Conservation (phyloP, 257 asterid genomes). For the Solanum sitiens region DNA sequence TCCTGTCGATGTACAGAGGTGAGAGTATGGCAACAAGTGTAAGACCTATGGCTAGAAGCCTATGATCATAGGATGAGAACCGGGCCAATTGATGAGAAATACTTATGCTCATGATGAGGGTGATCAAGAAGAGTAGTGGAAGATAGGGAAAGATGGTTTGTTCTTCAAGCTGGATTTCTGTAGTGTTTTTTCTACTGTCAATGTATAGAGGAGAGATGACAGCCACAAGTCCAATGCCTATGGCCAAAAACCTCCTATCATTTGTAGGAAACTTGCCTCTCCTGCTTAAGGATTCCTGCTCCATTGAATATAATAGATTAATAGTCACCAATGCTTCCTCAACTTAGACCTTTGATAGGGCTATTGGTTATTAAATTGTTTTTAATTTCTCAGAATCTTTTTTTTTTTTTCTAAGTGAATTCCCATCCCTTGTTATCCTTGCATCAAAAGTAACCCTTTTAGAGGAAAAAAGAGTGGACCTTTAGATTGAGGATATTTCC, state of each 20-base stretch:
- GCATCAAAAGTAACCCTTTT: not conserved
- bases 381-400: not conserved
- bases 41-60: slow-evolving; percentile 25
- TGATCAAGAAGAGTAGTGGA: slow-evolving; percentile 28
- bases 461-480: not conserved
- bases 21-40: slow-evolving; percentile 29
- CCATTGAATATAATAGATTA: slow-evolving; percentile 9
- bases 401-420: not conserved
- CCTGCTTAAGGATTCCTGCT: slow-evolving; percentile 19
- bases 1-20: slow-evolving; percentile 29
- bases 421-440: not conserved
- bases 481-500: not conserved
- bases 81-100: slow-evolving; percentile 12
- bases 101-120: slow-evolving; percentile 20
- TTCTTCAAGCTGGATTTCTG: slow-evolving; percentile 31
- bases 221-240: slow-evolving; percentile 35
- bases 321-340: not conserved
- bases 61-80: slow-evolving; percentile 19
- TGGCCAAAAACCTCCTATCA: slow-evolving; percentile 35
- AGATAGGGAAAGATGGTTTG: slow-evolving; percentile 26
- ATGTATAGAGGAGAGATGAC: slow-evolving; percentile 44
- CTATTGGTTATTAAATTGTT: not conserved
- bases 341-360: not conserved
- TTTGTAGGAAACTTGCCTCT: slow-evolving; percentile 14
- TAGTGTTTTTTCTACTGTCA: slow-evolving; percentile 14